Conservation (phyloP, 208 protist species). For the Wallacemonas collosoma region DNA sequence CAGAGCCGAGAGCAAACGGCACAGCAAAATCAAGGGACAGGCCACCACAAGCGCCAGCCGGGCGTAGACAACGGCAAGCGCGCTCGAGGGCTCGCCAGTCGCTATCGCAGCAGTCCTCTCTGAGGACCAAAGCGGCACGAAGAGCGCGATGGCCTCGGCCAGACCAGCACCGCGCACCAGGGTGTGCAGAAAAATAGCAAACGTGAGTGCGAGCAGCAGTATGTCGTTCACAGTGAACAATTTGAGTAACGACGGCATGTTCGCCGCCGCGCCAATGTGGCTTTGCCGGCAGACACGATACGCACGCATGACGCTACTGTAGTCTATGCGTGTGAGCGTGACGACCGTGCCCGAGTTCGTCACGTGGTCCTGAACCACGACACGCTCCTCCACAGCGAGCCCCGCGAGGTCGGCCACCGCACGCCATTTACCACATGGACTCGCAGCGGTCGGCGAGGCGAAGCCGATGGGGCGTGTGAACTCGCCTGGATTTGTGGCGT, state of each 20-base stretch:
- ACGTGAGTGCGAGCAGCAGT: constrained; percentile 33
- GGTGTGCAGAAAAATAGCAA: constrained; percentile 19
- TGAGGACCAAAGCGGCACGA: background rate
- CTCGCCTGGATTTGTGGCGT: background rate
- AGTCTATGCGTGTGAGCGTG: constrained; percentile 59
- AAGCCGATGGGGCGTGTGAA: constrained; percentile 12
- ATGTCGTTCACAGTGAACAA: constrained; percentile 57
- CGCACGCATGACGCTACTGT: constrained; percentile 74
- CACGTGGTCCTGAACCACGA: constrained; percentile 49
- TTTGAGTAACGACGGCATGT: constrained; percentile 27
- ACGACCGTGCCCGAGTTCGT: constrained; percentile 67
- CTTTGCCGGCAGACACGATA: constrained; percentile 63
- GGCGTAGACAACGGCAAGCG: background rate
- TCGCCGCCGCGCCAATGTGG: background rate
- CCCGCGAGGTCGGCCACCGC: background rate
- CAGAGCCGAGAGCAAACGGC: constrained; percentile 38
- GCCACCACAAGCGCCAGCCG: constrained; percentile 2
- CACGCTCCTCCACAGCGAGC: constrained; percentile 24
- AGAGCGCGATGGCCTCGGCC: background rate
- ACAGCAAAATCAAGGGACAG: constrained; percentile 36
- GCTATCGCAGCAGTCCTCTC: background rate
- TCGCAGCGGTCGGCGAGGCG: constrained; percentile 7
- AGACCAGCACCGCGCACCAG: background rate
- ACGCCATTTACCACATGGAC: background rate
- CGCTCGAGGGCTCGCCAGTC: background rate